phyloP scores from a whole-genome alignment of 2,329 filamentous ascomycete species.

The Phaeoacremonium minimum region DNA sequence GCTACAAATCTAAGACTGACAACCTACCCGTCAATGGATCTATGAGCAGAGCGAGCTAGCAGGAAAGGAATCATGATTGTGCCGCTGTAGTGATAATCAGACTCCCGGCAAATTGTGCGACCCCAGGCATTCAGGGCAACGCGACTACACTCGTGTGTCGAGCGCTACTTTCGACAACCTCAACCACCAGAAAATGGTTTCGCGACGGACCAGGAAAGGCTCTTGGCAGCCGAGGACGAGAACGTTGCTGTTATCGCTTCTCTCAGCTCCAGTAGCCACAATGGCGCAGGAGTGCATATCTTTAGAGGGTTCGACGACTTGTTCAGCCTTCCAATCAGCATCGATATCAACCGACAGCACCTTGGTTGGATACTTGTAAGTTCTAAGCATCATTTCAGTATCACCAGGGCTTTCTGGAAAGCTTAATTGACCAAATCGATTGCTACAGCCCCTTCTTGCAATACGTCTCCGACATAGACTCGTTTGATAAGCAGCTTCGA shows the following conservation, averaged over 20 bases:
- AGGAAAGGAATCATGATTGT: conserved; percentile 14
- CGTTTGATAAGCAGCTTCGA: conserved; percentile 73
- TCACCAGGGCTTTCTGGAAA: neutral
- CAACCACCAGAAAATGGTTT: too few relatives aligned
- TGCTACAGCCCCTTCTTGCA: conserved; percentile 77
- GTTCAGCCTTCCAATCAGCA: conserved; percentile 57
- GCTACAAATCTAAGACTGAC: too few relatives aligned
- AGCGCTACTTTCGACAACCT: too few relatives aligned
- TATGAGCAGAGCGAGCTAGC: too few relatives aligned
- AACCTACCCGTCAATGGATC: too few relatives aligned
- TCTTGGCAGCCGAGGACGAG: conserved; percentile 5
- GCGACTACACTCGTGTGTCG: too few relatives aligned
- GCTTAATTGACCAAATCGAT: conserved; percentile 1
- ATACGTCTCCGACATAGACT: conserved; percentile 68
- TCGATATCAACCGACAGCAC: conserved; percentile 55
- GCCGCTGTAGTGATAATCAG: conserved; percentile 7
- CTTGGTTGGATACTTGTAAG: conserved; percentile 54
- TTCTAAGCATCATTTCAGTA: conserved; percentile 10
- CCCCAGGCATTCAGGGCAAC: too few relatives aligned
- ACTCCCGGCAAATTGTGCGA: neutral
- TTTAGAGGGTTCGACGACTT: conserved; percentile 54
- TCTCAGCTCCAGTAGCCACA: conserved; percentile 22
- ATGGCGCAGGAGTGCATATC: conserved; percentile 41
- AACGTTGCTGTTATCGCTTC: conserved; percentile 3
- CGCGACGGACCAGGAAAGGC: conserved; percentile 1